phyloP scores from a whole-genome alignment of 345 rosid genomes.

The Eutrema japonicum region DNA sequence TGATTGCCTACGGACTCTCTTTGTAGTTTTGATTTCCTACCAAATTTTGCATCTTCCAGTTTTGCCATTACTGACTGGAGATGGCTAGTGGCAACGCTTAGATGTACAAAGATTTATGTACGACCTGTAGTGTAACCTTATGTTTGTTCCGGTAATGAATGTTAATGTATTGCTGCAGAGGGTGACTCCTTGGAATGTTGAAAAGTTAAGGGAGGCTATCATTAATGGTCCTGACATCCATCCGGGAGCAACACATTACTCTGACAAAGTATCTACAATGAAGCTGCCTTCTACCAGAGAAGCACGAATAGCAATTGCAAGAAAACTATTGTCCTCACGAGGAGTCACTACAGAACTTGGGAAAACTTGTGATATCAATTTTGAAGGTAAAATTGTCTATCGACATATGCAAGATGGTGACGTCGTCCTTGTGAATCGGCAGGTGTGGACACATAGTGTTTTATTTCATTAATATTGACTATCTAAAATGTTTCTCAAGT shows the following conservation, averaged over 20 bases:
- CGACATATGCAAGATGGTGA: constrained; percentile 96
- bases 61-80: constrained; percentile 5
- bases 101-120: constrained; percentile 18
- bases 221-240: constrained; percentile 82
- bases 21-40: background rate
- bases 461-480: constrained; percentile 12
- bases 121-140: constrained; percentile 16
- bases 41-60: constrained; percentile 7
- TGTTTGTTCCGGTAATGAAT: constrained; percentile 17
- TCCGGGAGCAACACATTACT: constrained; percentile 93
- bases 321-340: constrained; percentile 77
- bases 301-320: constrained; percentile 68
- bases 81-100: constrained; percentile 23
- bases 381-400: constrained; percentile 82
- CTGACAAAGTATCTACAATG: constrained; percentile 65
- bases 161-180: constrained; percentile 55
- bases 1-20: background rate
- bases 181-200: constrained; percentile 87
- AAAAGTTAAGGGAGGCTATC: constrained; percentile 72
- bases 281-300: constrained; percentile 57
- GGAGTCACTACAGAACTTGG: constrained; percentile 68
- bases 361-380: constrained; percentile 59
- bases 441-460: constrained; percentile 56
- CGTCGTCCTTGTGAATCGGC: constrained; percentile 91
- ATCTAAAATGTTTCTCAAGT: constrained; percentile 2